Percentiles rank a stretch among this genome's conserved stretches.
Evolutionary conservation across 306 rosid species (phyloP).

Genomic region (Prunus padus): DNA sequence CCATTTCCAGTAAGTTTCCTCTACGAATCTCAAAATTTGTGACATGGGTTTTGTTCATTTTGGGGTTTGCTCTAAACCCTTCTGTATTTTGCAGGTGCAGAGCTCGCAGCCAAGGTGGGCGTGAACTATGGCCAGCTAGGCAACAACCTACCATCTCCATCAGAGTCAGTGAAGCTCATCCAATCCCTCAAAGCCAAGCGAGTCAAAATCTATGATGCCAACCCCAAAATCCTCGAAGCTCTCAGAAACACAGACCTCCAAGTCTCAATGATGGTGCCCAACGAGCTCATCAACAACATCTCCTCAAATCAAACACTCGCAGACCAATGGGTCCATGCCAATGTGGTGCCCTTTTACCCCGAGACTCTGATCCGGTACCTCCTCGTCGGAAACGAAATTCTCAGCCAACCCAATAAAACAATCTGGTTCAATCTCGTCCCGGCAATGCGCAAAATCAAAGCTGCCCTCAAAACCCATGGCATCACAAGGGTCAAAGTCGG

Average conservation of each 20-base stretch:
- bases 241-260: slow-evolving; percentile 47
- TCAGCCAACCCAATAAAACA: slow-evolving; percentile 32
- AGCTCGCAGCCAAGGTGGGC: slow-evolving; percentile 46
- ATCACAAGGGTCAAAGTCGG: slow-evolving; percentile 69
- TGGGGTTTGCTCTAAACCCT: neutral
- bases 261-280: slow-evolving; percentile 74
- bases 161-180: slow-evolving; percentile 45
- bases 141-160: slow-evolving; percentile 61
- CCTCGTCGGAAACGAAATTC: slow-evolving; percentile 78
- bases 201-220: slow-evolving; percentile 59
- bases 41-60: neutral
- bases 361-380: slow-evolving; percentile 63
- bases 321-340: slow-evolving; percentile 53
- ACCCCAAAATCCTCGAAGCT: slow-evolving; percentile 51
- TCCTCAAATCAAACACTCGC: slow-evolving; percentile 56
- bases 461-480: slow-evolving; percentile 35
- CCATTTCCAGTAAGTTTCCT: slow-evolving; percentile 37
- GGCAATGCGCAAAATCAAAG: slow-evolving; percentile 56
- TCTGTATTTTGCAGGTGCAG: slow-evolving; percentile 38
- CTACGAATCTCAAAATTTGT: neutral
- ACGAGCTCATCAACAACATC: slow-evolving; percentile 53
- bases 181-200: slow-evolving; percentile 50
- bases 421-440: slow-evolving; percentile 58
- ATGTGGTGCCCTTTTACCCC: slow-evolving; percentile 53
- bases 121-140: slow-evolving; percentile 78